Conservation (phyloP, 2,329 filamentous ascomycete species). For the Penicillium hesseltinei region DNA sequence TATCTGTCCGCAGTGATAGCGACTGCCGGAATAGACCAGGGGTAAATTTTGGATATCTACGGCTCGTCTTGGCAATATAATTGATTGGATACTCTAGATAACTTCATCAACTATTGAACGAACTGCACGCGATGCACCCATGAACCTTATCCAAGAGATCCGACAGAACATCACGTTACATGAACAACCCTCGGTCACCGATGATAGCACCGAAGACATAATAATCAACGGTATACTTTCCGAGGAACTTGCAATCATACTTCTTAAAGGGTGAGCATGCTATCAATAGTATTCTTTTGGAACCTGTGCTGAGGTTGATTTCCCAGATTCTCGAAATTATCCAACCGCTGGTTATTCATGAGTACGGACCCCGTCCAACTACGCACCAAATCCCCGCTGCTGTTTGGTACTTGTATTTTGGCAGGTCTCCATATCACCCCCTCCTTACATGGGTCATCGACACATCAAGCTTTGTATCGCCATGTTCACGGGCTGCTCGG, state of each 20-base stretch:
- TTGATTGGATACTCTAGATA: background rate
- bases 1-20: background rate
- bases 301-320: background rate
- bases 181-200: background rate
- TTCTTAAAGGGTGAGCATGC: background rate
- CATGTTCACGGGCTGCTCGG: background rate
- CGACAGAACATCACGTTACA: slow-evolving; percentile 12
- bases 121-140: slow-evolving; percentile 18
- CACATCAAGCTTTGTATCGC: background rate
- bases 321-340: background rate
- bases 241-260: background rate
- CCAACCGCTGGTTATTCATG: background rate
- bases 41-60: background rate
- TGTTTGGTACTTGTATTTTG: background rate
- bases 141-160: slow-evolving; percentile 20
- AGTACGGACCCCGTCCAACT: background rate
- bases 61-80: background rate
- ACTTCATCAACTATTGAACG: slow-evolving; percentile 6
- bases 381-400: background rate
- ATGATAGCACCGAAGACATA: background rate
- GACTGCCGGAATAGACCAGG: background rate
- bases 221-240: background rate
- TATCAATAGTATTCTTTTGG: background rate
- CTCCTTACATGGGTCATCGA: background rate
- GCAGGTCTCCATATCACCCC: background rate